Evolutionary conservation across 2,329 filamentous ascomycete genomes (phyloP).

Genomic region (Fusarium graminum): DNA sequence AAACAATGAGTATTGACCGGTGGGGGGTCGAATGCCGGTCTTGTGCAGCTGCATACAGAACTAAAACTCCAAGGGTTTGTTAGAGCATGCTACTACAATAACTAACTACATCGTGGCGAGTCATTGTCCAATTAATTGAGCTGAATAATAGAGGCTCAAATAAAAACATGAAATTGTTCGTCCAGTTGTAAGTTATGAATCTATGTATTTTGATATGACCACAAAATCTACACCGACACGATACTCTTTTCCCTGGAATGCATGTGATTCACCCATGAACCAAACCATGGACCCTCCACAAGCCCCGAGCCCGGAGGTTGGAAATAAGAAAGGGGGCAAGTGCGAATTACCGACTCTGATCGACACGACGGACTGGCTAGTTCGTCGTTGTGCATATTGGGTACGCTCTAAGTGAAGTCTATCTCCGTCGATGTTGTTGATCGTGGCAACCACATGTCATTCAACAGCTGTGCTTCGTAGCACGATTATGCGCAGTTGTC

Average conservation of each 20-base stretch:
- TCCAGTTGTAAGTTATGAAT: background rate
- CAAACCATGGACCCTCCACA: conserved; percentile 5
- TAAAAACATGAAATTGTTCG: conserved; percentile 6
- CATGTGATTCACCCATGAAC: conserved; percentile 37
- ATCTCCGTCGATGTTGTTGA: conserved; percentile 33
- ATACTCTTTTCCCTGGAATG: conserved; percentile 16
- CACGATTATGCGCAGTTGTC: conserved; percentile 21
- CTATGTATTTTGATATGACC: background rate
- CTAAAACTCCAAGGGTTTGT: conserved; percentile 26
- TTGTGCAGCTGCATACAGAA: conserved; percentile 45
- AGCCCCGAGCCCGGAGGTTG: conserved; percentile 7
- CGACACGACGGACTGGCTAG: conserved; percentile 37
- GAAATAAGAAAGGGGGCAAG: conserved; percentile 34
- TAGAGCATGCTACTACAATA: conserved; percentile 16
- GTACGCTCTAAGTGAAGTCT: conserved; percentile 32
- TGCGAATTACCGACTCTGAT: conserved; percentile 41
- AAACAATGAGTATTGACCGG: conserved; percentile 36
- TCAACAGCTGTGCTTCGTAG: conserved; percentile 18
- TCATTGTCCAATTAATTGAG: conserved; percentile 25
- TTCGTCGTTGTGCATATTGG: conserved; percentile 28
- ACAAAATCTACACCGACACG: background rate
- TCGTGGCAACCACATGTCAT: conserved; percentile 33
- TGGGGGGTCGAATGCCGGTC: conserved; percentile 46
- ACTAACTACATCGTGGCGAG: conserved; percentile 36
- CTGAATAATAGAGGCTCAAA: conserved; percentile 1